Conservation (phyloP, 176 grass and related monocot species). For the Musa schizocarpa region DNA sequence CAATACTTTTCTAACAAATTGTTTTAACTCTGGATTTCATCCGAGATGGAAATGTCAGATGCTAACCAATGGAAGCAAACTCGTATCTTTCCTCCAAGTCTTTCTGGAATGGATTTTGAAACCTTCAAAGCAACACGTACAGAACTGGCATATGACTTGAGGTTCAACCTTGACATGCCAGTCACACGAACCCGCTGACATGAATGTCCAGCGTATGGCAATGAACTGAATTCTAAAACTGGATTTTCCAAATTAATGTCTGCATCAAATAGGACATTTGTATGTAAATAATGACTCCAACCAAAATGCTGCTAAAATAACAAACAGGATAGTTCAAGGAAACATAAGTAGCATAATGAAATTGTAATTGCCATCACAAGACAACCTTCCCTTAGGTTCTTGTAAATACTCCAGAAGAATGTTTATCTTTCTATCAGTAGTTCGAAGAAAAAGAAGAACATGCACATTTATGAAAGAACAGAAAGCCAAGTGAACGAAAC, state of each 20-base stretch:
- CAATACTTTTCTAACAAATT: slow-evolving; percentile 8
- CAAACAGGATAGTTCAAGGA: background rate
- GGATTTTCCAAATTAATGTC: slow-evolving; percentile 60
- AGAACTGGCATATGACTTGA: slow-evolving; percentile 53
- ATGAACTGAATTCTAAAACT: slow-evolving; percentile 39
- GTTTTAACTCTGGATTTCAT: background rate
- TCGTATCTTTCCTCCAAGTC: slow-evolving; percentile 50
- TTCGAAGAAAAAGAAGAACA: too few relatives aligned
- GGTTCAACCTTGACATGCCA: slow-evolving; percentile 52
- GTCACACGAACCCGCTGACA: slow-evolving; percentile 57
- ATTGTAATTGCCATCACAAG: too few relatives aligned
- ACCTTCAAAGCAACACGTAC: slow-evolving; percentile 51
- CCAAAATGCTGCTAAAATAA: background rate
- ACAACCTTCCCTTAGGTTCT: too few relatives aligned
- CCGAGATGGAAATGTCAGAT: background rate
- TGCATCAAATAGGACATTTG: slow-evolving; percentile 21
- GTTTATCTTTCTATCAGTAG: too few relatives aligned
- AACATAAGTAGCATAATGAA: too few relatives aligned
- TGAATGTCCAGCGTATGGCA: slow-evolving; percentile 35
- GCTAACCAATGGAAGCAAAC: slow-evolving; percentile 88
- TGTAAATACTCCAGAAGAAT: too few relatives aligned
- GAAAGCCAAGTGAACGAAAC: too few relatives aligned
- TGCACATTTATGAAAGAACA: too few relatives aligned
- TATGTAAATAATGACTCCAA: background rate
- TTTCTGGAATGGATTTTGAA: slow-evolving; percentile 54